Base-by-base conservation (phyloP, 306 rosid genomes). In the Betula pendula region DNA sequence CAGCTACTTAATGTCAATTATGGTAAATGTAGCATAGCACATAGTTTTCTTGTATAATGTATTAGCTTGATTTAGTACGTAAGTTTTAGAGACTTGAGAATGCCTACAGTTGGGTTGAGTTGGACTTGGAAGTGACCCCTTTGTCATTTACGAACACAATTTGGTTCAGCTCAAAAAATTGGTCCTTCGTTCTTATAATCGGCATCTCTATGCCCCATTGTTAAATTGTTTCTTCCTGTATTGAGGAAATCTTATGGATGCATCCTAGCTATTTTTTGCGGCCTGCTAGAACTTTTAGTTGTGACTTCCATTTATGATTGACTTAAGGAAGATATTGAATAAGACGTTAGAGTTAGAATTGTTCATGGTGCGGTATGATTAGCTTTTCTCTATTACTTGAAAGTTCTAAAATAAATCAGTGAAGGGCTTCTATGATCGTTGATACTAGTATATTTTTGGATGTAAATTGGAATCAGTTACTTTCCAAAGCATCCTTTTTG, bases 401-500 rank as follows among this genome's bases (percentile, higher is more conserved):
- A 66, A 35, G 70, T 17, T 65, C 20, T 19, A 38, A 17, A 16
- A 10, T 20, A 19, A 35, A 1, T 14, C 63, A 24, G 50, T 63
- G 20, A 31, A 25, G 38, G 24, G 70, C 19, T 71, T 60, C 17
- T 38, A 20, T 2, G 33, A 20, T 27, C 16, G 12, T 72, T 33
- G 50, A 43, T 71, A 6, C 17, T 48, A 22, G 19, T 15, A 29
- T 59, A 16, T 25, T 75, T 67, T 24, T 44, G 45, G 48, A 38
- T 77, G 50, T 48, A 22, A 20, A 48, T 24, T 47, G 42, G 71
- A 56, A 29, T 43, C 11, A 47, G 73, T 16, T 68, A 76, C 84
- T 70, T 45, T 68, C 58, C 48, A 43, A 19, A 50, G n/a, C 27
- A 15, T 10, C n/a, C n/a, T 49, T 33, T 3, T 5, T 52, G 17